A percentile compares a stretch with the other conserved stretches of the same genome.
phyloP scores from a whole-genome alignment of 805 yeast genomes.

The Sugiyamaella floridensis region DNA sequence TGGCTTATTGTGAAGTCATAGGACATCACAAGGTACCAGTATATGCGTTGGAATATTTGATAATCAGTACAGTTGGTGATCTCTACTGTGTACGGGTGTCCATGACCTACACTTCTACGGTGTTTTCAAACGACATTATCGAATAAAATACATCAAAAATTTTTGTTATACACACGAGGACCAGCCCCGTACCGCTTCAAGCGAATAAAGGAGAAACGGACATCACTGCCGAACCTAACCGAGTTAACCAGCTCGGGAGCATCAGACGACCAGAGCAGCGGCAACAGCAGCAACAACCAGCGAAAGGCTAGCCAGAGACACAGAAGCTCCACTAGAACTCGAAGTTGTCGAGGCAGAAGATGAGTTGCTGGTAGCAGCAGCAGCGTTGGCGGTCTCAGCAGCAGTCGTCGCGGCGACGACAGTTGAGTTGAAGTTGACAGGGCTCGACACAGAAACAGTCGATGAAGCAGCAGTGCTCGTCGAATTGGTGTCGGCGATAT shows the following conservation, averaged over 20 bases:
- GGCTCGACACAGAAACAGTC: background rate
- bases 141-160: background rate
- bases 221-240: background rate
- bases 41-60: no score
- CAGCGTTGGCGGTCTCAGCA: constrained; percentile 4
- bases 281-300: background rate
- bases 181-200: background rate
- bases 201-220: no score
- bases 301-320: background rate
- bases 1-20: no score
- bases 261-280: background rate
- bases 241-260: background rate
- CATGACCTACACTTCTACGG: background rate
- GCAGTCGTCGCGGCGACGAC: constrained; percentile 3
- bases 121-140: background rate
- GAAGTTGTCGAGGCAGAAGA: constrained; percentile 9
- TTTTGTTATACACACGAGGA: background rate
- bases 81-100: background rate
- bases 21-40: no score
- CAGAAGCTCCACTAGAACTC: background rate
- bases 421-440: constrained; percentile 1
- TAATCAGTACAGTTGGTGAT: no score
- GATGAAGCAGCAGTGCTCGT: background rate
- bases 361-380: background rate
- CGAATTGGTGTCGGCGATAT: constrained; percentile 10